Evolutionary conservation across 2,329 filamentous ascomycete species (phyloP).

Genomic region (Fusarium decemcellulare): DNA sequence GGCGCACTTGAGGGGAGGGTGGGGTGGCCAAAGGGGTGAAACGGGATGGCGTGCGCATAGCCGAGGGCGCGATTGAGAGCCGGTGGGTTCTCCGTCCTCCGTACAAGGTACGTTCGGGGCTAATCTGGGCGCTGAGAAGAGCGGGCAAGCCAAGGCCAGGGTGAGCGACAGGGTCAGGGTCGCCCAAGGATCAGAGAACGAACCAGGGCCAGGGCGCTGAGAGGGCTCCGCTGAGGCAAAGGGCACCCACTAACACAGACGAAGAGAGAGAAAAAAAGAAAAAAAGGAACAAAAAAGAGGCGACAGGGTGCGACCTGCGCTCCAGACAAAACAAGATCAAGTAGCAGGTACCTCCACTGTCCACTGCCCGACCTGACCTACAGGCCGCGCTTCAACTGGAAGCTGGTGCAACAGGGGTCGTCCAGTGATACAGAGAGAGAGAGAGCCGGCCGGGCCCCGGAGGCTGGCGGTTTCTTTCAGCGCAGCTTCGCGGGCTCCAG

Average conservation of each 20-base stretch:
- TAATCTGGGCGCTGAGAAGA: conserved; percentile 44
- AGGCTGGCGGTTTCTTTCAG: conserved; percentile 1
- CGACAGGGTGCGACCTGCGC: neutral
- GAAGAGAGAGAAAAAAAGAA: neutral
- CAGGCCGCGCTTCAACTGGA: neutral
- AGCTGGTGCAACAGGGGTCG: conserved; percentile 6
- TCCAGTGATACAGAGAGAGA: conserved; percentile 4
- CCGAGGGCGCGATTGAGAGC: neutral
- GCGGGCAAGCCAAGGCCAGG: conserved; percentile 31
- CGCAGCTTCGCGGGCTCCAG: conserved; percentile 8
- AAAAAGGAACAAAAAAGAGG: neutral
- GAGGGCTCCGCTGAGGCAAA: conserved; percentile 17
- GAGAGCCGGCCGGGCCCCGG: neutral
- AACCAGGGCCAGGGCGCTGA: conserved; percentile 17
- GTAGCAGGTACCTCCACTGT: neutral
- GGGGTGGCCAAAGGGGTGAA: conserved; percentile 32
- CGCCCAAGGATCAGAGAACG: conserved; percentile 10
- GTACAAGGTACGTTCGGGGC: conserved; percentile 16
- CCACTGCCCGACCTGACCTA: too few relatives aligned
- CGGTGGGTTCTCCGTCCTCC: conserved; percentile 35
- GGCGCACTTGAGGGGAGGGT: conserved; percentile 29
- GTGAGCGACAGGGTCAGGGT: conserved; percentile 25
- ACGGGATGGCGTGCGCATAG: conserved; percentile 21
- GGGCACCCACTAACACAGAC: conserved; percentile 3
- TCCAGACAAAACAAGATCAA: neutral